A percentile compares a stretch with the other conserved stretches of the same genome.
phyloP scores from a whole-genome alignment of 2,329 filamentous ascomycete genomes.

The Gliomastix tumulicola region DNA sequence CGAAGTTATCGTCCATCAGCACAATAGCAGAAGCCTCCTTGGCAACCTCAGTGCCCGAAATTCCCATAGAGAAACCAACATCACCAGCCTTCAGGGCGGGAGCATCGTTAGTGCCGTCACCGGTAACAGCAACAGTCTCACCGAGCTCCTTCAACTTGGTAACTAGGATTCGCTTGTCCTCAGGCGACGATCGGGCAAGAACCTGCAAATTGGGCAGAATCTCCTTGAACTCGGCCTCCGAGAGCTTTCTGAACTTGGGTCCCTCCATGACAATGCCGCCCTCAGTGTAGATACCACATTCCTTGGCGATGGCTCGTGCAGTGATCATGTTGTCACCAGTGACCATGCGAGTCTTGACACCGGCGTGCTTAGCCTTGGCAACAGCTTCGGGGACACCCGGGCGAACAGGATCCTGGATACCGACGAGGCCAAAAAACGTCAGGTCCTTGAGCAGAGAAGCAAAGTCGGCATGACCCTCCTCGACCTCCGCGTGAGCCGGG shows the following conservation, averaged over 20 bases:
- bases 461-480: conserved; percentile 50
- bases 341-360: conserved; percentile 59
- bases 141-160: conserved; percentile 55
- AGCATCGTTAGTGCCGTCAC: conserved; percentile 57
- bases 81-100: conserved; percentile 55
- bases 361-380: conserved; percentile 52
- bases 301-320: conserved; percentile 33
- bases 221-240: conserved; percentile 37
- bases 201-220: conserved; percentile 55
- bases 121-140: conserved; percentile 55
- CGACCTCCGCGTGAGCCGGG: conserved; percentile 53
- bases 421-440: conserved; percentile 42
- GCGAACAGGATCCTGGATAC: conserved; percentile 62
- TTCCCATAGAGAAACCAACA: conserved; percentile 58
- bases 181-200: conserved; percentile 56
- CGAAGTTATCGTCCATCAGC: conserved; percentile 56
- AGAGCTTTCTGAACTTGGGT: conserved; percentile 45
- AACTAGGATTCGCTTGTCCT: conserved; percentile 57
- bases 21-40: conserved; percentile 58
- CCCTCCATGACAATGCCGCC: conserved; percentile 59
- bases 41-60: conserved; percentile 53
- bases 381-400: conserved; percentile 56
- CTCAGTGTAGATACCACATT: conserved; percentile 37
- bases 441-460: conserved; percentile 39
- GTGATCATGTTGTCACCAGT: conserved; percentile 44